Evolutionary conservation across 2,329 filamentous ascomycete species (phyloP), one percentile per base, ranked within the genome.

Genomic region (Apiospora phragmitis): DNA sequence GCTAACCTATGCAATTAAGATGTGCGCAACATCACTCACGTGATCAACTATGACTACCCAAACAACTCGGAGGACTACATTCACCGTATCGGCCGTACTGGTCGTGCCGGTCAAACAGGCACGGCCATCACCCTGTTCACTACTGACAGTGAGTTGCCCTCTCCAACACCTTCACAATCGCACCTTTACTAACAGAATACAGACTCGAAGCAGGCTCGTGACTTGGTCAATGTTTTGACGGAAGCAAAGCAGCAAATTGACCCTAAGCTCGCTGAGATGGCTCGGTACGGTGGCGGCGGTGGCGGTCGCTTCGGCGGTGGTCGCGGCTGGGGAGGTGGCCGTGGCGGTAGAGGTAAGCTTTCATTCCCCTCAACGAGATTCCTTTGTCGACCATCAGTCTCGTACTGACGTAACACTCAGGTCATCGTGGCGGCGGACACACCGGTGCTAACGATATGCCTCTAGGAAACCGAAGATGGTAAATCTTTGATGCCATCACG

Each of bases 21-120:
- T 93, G 96, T 99, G 88, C 95, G 95, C 87, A 97, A 99, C 90
- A 99, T 99, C 88, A 98, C 96, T 86, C 96, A 99, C 87, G 96
- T 99, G 86, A 90, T 99, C 87, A 98, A 98, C 91, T 98, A 98
- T 93, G 96, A 98, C 84, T 98, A 98, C 85, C 95, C 95, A 83
- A 98, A 98, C 88, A 98, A 98, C 85, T 91, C 96, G 79, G 96
- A 99, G 87, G 95, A 98, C 81, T 98, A 98, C 80, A 97, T 98
- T 77, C 96, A 98, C 82, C 93, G 96, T 83, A 96, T 95, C 83
- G 96, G 96, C 79, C 93, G 96, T 86, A 98, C 96, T 78, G 95
- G 96, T 79, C 93, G 95, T 88, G 95, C 96, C 81, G 96, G 96
- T 86, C 92, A 92, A 79, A 94, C 92, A 75, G 96, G 96, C 86